These are phyloP conservation scores for Leersia perrieri DNA, from an alignment of 176 grass and related monocot species.

Conservation along the genomic window DNA sequence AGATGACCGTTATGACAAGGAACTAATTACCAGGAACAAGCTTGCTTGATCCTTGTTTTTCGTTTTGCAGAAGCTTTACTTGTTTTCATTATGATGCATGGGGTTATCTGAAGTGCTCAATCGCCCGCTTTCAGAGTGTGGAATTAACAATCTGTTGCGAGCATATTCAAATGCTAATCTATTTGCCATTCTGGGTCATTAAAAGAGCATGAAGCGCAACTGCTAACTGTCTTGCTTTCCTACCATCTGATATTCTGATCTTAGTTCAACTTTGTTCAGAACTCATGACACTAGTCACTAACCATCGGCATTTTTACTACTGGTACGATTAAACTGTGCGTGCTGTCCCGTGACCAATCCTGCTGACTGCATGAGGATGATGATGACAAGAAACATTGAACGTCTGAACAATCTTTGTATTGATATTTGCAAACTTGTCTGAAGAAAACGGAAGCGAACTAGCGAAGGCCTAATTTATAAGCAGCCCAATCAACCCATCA, in stretches of 20 bases:
- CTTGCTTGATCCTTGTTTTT: background rate
- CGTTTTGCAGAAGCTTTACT: background rate
- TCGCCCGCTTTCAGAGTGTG: background rate
- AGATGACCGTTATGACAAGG: constrained; percentile 16
- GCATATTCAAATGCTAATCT: background rate
- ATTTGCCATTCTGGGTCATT: too few species aligned
- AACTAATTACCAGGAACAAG: constrained; percentile 25
- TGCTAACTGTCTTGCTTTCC: background rate
- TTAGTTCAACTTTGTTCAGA: background rate
- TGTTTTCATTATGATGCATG: background rate
- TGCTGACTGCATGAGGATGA: too few species aligned
- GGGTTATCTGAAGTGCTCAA: background rate
- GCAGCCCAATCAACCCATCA: background rate
- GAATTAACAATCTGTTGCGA: too few species aligned
- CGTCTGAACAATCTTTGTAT: background rate
- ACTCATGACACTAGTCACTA: too few species aligned
- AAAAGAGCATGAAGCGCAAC: background rate
- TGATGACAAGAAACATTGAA: background rate
- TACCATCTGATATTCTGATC: background rate
- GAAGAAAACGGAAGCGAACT: background rate
- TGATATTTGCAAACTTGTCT: background rate
- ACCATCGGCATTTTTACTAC: too few species aligned
- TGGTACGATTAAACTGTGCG: too few species aligned
- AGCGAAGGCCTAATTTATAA: background rate
- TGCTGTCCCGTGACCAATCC: too few species aligned